Percentiles rank a stretch among this genome's conserved stretches.
Evolutionary conservation across 805 yeast genomes (phyloP).

Genomic region (Pichia cabralensis): DNA sequence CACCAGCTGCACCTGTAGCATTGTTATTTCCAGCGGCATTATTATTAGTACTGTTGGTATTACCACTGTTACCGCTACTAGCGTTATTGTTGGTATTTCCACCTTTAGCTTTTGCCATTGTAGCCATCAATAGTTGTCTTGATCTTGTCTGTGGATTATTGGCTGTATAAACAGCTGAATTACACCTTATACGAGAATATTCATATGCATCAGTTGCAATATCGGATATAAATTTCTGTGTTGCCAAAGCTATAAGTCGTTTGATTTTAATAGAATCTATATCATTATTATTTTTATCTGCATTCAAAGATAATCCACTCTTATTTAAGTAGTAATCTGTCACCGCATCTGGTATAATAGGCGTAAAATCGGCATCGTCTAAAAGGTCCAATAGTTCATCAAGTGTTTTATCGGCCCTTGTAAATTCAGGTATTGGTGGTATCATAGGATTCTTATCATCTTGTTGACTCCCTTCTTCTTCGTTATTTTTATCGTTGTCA

Average conservation of each 20-base stretch:
- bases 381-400: constrained; percentile 77
- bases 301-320: constrained; percentile 43
- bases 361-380: constrained; percentile 93
- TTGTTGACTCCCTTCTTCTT: not conserved
- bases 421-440: constrained; percentile 45
- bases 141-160: constrained; percentile 82
- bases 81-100: no score
- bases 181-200: constrained; percentile 84
- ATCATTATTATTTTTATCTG: no score
- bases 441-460: constrained; percentile 2
- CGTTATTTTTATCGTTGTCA: not conserved
- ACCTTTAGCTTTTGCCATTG: constrained; percentile 32
- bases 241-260: constrained; percentile 82
- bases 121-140: constrained; percentile 54
- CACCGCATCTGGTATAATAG: constrained; percentile 93
- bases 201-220: constrained; percentile 96
- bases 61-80: no score
- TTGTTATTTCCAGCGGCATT: not conserved
- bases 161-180: constrained; percentile 76
- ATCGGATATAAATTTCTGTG: constrained; percentile 90
- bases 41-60: constrained; percentile 10
- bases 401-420: constrained; percentile 71
- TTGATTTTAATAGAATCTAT: constrained; percentile 33
- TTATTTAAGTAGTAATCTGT: constrained; percentile 77
- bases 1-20: not conserved